Base-by-base conservation (phyloP, 805 yeast genomes). In the Lachancea waltii region DNA sequence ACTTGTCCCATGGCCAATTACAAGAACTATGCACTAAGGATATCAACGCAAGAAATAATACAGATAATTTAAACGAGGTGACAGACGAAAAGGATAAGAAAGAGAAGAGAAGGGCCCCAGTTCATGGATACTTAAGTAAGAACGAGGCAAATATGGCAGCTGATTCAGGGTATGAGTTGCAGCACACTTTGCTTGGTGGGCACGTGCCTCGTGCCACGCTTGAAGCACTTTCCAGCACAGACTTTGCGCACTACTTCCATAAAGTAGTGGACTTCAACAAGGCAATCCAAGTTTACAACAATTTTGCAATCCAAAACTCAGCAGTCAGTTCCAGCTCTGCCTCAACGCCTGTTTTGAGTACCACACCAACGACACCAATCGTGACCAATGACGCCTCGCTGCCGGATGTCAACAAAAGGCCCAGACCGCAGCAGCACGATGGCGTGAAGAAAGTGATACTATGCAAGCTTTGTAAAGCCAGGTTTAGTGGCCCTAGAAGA, bases 231-330 rank as follows among this genome's bases (percentile, higher is more conserved):
- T 56, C 62, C 0, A 51, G 62, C 36, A 48, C 52, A 22, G 62
- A 59, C 36, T 59, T 59, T 47, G 60, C 62, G 5, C 56, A 54
- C 15, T 54, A 51, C 35, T 59, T 59, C 41, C 56, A 56, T 28
- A 55, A 49, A 23, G 20, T 33, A 13, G 32, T 58, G 15, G 56
- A 56, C 17, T 58, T 59, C 30, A 56, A 54, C 20, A 43, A 51
- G 28, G 56, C 60, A 2, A 27, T 54, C n/a, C 52, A 52, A 26
- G 47, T 49, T 2, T 49, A 53, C 29, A 60, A 54, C 18, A 23
- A 50, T 2, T 47, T 53, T 16, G 45, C 46, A 6, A 28, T 21
- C 30, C 33, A 27, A 18, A 18, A 22, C 18, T 15, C 35, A n/a
- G 27, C 35, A 6, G 16, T 27, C 20, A 14, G 30, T 7, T 23